Percentiles rank a stretch among this genome's conserved stretches.
Evolutionary conservation across 192 early-diverging fungal genomes (phyloP).

Genomic region (Backusella circina): DNA sequence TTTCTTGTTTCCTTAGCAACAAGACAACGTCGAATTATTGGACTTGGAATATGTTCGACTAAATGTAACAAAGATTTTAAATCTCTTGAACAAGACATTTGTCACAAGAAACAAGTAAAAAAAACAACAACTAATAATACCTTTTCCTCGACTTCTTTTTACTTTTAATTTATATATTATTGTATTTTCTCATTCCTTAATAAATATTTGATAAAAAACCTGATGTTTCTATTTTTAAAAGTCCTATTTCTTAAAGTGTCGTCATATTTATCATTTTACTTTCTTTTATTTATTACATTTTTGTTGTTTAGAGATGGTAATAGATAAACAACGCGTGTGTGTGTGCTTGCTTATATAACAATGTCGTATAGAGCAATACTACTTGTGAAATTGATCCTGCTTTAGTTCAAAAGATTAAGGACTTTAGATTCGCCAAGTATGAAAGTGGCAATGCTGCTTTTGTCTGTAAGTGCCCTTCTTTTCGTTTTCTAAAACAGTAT

Average conservation of each 20-base stretch:
- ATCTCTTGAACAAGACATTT: conserved; percentile 83
- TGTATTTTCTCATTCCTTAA: neutral
- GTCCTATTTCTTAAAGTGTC: neutral
- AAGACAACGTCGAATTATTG: conserved; percentile 78
- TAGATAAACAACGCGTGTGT: neutral
- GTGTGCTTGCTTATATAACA: neutral
- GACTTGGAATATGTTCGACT: conserved; percentile 94
- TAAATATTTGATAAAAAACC: neutral
- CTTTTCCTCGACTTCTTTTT: neutral
- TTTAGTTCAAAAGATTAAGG: conserved; percentile 42
- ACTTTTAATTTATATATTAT: neutral
- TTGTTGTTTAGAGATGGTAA: neutral
- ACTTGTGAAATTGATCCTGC: conserved; percentile 50
- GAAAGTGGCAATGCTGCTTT: conserved; percentile 48
- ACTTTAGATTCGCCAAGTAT: conserved; percentile 51
- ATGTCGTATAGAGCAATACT: neutral
- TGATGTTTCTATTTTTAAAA: too few species aligned
- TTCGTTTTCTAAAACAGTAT: neutral
- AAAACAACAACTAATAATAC: neutral
- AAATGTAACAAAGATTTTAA: conserved; percentile 76
- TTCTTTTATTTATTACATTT: neutral
- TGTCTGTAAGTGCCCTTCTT: conserved; percentile 44
- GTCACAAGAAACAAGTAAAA: conserved; percentile 48
- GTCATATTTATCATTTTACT: neutral
- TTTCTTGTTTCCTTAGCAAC: conserved; percentile 65